Base-by-base conservation (phyloP, 495 filamentous ascomycete species). In the Chaetomium fimeti region DNA sequence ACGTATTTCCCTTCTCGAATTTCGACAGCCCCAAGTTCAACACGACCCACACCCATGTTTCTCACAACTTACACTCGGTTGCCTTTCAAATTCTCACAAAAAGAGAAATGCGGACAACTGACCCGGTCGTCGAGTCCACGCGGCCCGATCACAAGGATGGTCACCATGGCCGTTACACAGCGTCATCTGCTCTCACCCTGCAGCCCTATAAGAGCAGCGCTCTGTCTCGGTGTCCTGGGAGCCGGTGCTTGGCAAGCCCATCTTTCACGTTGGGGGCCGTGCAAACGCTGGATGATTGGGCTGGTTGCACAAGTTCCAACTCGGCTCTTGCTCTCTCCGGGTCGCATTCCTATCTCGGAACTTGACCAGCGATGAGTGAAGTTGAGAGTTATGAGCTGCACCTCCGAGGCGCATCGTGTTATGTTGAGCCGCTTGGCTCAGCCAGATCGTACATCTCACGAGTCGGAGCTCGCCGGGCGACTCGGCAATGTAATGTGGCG, bases 181-280 rank as follows among this genome's bases (percentile, higher is more conserved):
- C 60, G 24, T 52, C 60, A 36, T 62, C 49, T 53, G 47, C 59
- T 13, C 38, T 62, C 20, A 55, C 51, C 48, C 59, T 55, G 60
- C 60, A 62, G 60, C 60, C 60, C 60, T 62, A 62, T 29, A 54
- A 45, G 20, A 43, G 29, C 42, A 61, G 22, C 22, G 53, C 49
- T 7, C 16, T 61, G 47, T 52, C 43, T 52, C 27, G 29, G 45
- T 27, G 42, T 53, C 9, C 20, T 16, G 29, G 38, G n/a, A n/a
- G 15, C 22, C 16, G n/a, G 18, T 25, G n/a, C 32, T 40, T 53
- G 59, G 22, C 32, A 18, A 16, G 25, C 9, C 16, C 25, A 7
- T 32, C n/a, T 13, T 32, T 36, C 45, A 29, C 18, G 20, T 42
- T 25, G 29, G 28, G 15, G 47, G 18, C 58, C 29, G 25, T 53